Evolutionary conservation across 257 asterid genomes (phyloP).

Genomic region (Jacaranda mimosifolia): DNA sequence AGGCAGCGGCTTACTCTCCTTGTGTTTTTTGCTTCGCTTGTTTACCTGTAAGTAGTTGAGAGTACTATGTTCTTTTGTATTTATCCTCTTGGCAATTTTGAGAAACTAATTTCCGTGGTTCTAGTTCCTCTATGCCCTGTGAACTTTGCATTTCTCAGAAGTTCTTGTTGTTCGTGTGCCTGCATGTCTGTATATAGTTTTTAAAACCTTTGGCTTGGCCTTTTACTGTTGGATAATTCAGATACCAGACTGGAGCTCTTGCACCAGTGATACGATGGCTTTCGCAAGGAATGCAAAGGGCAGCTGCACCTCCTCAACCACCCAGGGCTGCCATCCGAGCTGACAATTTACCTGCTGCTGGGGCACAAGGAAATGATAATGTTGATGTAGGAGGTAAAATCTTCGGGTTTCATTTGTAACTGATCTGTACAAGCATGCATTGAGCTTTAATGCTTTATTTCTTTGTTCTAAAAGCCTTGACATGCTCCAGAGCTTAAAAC

Average conservation of each 20-base stretch:
- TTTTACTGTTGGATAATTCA: constrained; percentile 38
- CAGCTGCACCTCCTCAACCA: constrained; percentile 85
- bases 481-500: constrained; percentile 29
- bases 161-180: too few species aligned
- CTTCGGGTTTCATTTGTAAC: neutral
- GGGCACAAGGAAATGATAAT: constrained; percentile 68
- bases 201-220: too few species aligned
- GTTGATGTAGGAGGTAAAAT: constrained; percentile 65
- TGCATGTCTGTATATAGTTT: too few species aligned
- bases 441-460: neutral
- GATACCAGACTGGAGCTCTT: constrained; percentile 98
- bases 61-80: neutral
- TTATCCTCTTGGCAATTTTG: neutral
- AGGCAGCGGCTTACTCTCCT: constrained; percentile 85
- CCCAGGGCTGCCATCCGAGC: constrained; percentile 74
- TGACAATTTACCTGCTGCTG: constrained; percentile 68
- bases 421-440: neutral
- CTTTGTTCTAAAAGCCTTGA: neutral
- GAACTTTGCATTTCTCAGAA: neutral
- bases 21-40: constrained; percentile 75
- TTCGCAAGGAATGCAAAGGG: constrained; percentile 95
- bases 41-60: constrained; percentile 78
- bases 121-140: constrained; percentile 21
- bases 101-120: neutral
- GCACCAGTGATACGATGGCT: constrained; percentile 94